Conservation (phyloP, 208 protist genomes). For the Leishmania gerbilli region DNA sequence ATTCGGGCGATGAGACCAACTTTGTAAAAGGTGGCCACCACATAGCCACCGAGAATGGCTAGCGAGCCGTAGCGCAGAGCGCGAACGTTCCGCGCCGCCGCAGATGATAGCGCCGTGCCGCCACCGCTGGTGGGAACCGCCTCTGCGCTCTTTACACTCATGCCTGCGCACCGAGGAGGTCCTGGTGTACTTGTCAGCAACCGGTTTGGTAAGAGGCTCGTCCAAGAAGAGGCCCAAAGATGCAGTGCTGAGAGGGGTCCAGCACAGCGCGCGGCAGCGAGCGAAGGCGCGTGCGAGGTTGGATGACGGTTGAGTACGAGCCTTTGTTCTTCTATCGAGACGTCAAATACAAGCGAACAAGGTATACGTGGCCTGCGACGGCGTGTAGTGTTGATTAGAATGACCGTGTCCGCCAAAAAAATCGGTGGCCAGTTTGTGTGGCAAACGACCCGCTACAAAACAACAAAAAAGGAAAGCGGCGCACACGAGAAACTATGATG, state of each 20-base stretch:
- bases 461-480: neutral
- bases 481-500: neutral
- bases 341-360: neutral
- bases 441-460: neutral
- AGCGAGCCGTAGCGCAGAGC: conserved; percentile 52
- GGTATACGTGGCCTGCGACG: neutral
- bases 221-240: neutral
- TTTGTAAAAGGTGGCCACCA: conserved; percentile 57
- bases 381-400: neutral
- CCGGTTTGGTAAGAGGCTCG: neutral
- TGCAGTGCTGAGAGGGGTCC: neutral
- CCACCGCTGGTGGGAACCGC: neutral
- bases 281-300: neutral
- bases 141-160: neutral
- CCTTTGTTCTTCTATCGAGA: neutral
- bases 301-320: neutral
- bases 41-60: conserved; percentile 61
- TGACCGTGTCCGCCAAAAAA: neutral
- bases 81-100: conserved; percentile 2
- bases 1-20: conserved; percentile 45
- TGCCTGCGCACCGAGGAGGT: neutral
- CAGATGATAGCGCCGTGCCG: neutral
- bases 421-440: neutral
- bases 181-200: too few relatives aligned
- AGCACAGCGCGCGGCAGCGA: neutral